Base-by-base conservation (phyloP, 345 rosid species). In the Arabidopsis thaliana region DNA sequence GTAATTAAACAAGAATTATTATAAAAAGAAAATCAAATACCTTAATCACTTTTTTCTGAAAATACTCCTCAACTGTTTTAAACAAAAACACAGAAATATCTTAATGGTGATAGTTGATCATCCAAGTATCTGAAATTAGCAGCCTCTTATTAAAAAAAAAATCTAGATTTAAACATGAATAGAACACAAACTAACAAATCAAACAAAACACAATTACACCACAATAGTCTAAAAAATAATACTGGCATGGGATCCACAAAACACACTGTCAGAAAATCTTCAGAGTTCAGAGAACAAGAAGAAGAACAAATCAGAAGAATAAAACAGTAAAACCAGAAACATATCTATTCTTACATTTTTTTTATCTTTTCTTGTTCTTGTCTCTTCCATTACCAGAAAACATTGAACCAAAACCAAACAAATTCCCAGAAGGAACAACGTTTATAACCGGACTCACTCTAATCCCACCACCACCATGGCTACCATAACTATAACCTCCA, bases 351-450 rank as follows among this genome's bases (percentile, higher is more conserved):
- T 76, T 76, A 76, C 75, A 46, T n/a, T 16, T 16, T 16, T 38
- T 45, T 82, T 80, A 81, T 82, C 83, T 85, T 83, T 79, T 86
- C 83, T 80, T 86, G 77, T 71, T 87, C 91, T 81, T 87, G 56
- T 89, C 88, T 82, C 82, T 89, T 49, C 83, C 81, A 77, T 74
- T 83, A 9, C 77, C 81, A 80, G 80, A 85, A 84, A 91, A 88
- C 62, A 88, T 80, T 4, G 93, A 91, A 13, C 87, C 85, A n/a
- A 91, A 72, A 42, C 97, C 89, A 67, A 91, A 89, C 53, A 91
- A 50, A 77, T 84, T 88, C 36, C 81, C 89, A 0, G 95, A 81
- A 16, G 93, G 84, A 72, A 91, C 91, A 71, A 91, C 88, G 69
- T 87, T 89, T 34, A 91, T 52, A 66, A 89, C 88, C 32, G 96